Conservation (phyloP, 1,284 basidiomycete genomes). For the Boletus nobilissimus region DNA sequence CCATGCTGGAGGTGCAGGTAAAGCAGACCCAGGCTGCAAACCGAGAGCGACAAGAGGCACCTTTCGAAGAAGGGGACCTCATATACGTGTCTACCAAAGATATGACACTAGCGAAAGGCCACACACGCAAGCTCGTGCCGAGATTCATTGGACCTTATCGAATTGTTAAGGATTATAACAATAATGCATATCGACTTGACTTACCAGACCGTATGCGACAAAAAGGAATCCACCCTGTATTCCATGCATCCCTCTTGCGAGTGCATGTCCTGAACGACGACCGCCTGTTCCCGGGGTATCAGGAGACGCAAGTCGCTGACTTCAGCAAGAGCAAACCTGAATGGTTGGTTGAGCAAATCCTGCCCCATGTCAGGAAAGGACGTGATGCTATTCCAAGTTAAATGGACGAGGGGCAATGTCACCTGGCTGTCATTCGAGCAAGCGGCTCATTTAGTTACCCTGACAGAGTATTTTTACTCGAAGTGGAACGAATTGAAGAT, state of each 20-base stretch:
- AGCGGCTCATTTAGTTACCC: too few species aligned
- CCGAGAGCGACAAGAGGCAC: constrained; percentile 16
- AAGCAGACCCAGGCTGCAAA: constrained; percentile 38
- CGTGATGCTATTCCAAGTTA: too few species aligned
- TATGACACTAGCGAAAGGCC: constrained; percentile 44
- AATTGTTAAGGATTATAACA: not conserved
- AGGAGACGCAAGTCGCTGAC: too few species aligned
- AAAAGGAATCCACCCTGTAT: not conserved
- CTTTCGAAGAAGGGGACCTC: constrained; percentile 34
- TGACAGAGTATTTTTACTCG: too few species aligned
- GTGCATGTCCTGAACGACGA: not conserved
- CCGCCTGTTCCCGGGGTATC: too few species aligned
- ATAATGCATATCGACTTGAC: not conserved
- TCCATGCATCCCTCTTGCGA: not conserved
- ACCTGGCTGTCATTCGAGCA: too few species aligned
- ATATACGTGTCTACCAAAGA: constrained; percentile 53
- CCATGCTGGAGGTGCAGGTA: constrained; percentile 41
- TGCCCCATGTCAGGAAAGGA: too few species aligned
- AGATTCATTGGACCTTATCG: constrained; percentile 50
- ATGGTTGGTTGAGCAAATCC: too few species aligned
- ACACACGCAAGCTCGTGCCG: constrained; percentile 46
- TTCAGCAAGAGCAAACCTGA: too few species aligned
- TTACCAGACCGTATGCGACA: not conserved
- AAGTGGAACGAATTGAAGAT: too few species aligned
- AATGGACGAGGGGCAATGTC: too few species aligned